phyloP scores from a whole-genome alignment of 345 rosid species.

The Linum trigynum region DNA sequence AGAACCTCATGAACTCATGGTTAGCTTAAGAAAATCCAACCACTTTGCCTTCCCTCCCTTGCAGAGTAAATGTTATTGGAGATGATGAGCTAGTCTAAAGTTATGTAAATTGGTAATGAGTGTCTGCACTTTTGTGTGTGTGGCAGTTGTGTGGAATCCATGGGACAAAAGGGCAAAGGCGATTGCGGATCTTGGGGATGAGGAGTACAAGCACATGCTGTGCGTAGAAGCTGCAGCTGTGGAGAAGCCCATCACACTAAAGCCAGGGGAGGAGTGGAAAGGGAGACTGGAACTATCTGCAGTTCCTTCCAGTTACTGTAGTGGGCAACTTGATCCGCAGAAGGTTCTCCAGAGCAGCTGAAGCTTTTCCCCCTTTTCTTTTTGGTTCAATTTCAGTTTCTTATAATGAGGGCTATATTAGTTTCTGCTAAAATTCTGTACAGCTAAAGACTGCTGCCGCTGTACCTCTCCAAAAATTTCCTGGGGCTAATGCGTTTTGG shows the following conservation, averaged over 20 bases:
- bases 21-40: background rate
- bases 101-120: background rate
- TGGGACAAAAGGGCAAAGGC: conserved; percentile 92
- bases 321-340: conserved; percentile 95
- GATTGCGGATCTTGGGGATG: conserved; percentile 84
- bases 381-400: no score
- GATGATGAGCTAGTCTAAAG: no score
- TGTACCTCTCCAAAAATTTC: no score
- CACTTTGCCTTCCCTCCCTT: background rate
- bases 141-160: conserved; percentile 93
- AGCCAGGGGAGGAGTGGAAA: conserved; percentile 93
- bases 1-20: background rate
- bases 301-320: conserved; percentile 89
- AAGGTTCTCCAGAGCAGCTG: conserved; percentile 52
- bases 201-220: conserved; percentile 83
- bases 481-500: no score
- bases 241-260: conserved; percentile 72
- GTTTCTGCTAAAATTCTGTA: conserved; percentile 6
- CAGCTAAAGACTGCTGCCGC: conserved; percentile 10
- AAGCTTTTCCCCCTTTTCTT: conserved; percentile 5
- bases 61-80: no score
- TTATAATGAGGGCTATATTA: no score
- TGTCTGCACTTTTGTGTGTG: background rate
- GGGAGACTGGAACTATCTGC: conserved; percentile 85
- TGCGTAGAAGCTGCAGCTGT: conserved; percentile 87